Percentiles rank a stretch among this genome's conserved stretches.
Conservation (phyloP, 2,329 filamentous ascomycete genomes). For the Trichoderma sp. region DNA sequence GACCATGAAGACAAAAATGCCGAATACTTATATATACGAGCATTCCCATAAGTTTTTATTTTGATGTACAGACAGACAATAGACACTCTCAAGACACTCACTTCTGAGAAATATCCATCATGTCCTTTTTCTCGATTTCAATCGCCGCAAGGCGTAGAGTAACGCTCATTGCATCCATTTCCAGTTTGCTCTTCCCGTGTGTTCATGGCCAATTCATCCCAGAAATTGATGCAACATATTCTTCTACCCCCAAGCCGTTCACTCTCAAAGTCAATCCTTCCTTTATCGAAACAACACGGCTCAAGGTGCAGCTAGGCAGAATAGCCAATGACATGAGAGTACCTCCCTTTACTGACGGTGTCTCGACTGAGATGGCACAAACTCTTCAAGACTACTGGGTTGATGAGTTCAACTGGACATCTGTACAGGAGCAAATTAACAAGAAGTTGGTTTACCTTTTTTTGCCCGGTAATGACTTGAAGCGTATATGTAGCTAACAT, state of each 20-base stretch:
- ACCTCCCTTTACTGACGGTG: background rate
- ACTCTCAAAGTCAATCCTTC: background rate
- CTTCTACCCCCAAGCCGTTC: background rate
- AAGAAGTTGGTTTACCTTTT: background rate
- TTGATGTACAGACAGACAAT: background rate
- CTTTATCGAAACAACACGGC: background rate
- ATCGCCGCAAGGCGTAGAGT: background rate
- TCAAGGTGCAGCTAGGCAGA: background rate
- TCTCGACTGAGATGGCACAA: background rate
- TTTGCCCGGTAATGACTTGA: background rate
- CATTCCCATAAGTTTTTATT: background rate
- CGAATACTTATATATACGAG: background rate
- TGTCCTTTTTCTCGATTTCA: background rate
- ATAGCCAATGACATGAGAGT: background rate
- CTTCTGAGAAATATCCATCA: background rate
- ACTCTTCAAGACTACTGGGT: background rate
- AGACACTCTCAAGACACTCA: background rate
- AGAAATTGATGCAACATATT: background rate
- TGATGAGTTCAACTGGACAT: background rate
- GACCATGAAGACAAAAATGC: background rate
- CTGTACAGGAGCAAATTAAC: background rate
- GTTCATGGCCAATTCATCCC: background rate
- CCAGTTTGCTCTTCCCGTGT: background rate
- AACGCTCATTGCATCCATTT: background rate
- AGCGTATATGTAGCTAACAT: background rate